Percentiles rank a stretch among this genome's conserved stretches.
phyloP scores from a whole-genome alignment of 352 stramenopile species.

The Phytophthora pluvialis region DNA sequence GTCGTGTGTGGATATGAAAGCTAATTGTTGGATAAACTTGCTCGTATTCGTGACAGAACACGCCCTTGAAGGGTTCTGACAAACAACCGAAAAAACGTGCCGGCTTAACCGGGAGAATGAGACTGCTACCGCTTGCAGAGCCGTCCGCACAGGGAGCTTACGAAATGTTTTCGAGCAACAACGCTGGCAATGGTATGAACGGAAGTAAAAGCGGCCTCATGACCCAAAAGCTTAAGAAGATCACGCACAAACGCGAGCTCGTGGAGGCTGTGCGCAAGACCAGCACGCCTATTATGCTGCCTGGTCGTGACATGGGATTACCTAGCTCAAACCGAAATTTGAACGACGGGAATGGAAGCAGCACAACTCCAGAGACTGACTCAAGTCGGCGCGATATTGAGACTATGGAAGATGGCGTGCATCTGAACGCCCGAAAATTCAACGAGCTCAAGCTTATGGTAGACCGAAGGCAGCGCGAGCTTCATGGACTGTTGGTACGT shows the following conservation, averaged over 20 bases:
- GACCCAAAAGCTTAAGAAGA: conserved; percentile 65
- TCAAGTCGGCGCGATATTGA: conserved; percentile 67
- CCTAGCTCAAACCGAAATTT: conserved; percentile 38
- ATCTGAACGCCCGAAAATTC: conserved; percentile 76
- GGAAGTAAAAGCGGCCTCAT: conserved; percentile 31
- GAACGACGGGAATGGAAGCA: conserved; percentile 28
- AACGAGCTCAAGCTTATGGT: conserved; percentile 81
- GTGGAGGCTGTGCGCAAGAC: conserved; percentile 80
- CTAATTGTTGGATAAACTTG: background rate
- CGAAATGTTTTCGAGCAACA: conserved; percentile 43
- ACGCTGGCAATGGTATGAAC: conserved; percentile 28
- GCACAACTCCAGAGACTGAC: conserved; percentile 41
- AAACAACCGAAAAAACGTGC: conserved; percentile 62
- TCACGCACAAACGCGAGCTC: conserved; percentile 79
- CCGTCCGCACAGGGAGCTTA: conserved; percentile 32
- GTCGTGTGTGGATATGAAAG: background rate
- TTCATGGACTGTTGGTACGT: conserved; percentile 61
- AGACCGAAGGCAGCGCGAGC: conserved; percentile 67
- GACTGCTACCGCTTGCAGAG: conserved; percentile 58
- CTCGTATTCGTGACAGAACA: conserved; percentile 21
- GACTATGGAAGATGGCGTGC: conserved; percentile 72
- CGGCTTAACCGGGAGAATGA: conserved; percentile 46
- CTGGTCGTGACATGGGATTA: conserved; percentile 42
- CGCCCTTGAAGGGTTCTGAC: conserved; percentile 38
- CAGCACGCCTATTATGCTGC: conserved; percentile 70